Evolutionary conservation across 148 eudicot genomes (phyloP).

Genomic region (Nepenthes gracilis): DNA sequence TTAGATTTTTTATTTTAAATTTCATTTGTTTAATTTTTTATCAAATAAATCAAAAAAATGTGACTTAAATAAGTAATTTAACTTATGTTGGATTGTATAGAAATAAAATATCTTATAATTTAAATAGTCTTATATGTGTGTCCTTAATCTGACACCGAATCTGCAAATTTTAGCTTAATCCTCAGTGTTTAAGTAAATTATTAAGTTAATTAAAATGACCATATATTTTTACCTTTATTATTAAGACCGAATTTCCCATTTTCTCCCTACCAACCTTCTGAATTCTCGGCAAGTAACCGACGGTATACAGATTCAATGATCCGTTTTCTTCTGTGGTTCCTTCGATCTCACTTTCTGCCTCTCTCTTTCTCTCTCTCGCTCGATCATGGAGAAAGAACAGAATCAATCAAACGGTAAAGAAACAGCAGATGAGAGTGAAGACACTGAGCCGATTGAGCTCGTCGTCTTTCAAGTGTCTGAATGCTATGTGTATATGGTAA

Average conservation of each 20-base stretch:
- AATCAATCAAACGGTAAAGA: constrained; percentile 16
- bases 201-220: too few relatives aligned
- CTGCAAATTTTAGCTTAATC: too few relatives aligned
- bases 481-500: constrained; percentile 91
- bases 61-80: too few relatives aligned
- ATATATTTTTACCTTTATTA: too few relatives aligned
- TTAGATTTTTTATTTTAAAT: too few relatives aligned
- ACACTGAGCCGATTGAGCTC: constrained; percentile 55
- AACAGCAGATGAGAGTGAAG: constrained; percentile 14
- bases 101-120: too few relatives aligned
- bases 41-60: too few relatives aligned
- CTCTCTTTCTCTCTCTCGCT: neutral
- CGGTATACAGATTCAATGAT: neutral
- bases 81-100: too few relatives aligned
- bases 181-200: too few relatives aligned
- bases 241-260: neutral
- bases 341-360: neutral
- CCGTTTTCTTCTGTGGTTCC: neutral
- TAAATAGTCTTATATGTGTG: too few relatives aligned
- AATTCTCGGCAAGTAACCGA: neutral
- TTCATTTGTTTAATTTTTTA: too few relatives aligned
- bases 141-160: too few relatives aligned
- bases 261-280: neutral
- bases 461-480: constrained; percentile 83
- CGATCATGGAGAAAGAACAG: constrained; percentile 16